Base-by-base conservation (phyloP, 2,329 filamentous ascomycete species). In the Nothophaeocryptopus gaeumannii region DNA sequence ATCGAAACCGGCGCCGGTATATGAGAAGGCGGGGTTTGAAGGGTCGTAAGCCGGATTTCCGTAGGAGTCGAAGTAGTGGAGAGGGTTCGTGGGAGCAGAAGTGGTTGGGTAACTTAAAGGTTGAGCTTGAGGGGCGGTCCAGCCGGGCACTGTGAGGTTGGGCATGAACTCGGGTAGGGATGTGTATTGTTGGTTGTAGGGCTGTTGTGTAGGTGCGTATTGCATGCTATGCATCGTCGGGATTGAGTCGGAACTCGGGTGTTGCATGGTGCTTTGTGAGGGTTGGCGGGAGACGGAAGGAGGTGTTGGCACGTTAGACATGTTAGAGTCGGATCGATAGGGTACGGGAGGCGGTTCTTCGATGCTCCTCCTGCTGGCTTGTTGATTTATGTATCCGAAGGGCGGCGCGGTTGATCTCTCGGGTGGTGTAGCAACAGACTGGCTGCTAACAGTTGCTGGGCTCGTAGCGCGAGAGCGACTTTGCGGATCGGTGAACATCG, bases 401-500 rank as follows among this genome's bases (percentile, higher is more conserved):
- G 61, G 60, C 3, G 61, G 45, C 5, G 54, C 40, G 7, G 31
- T 33, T 20, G 49, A 52, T 14, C 55, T 55, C 34, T 63, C 64
- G 5, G 67, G 62, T 26, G 67, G 67, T 11, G 67, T 69, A 8
- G 65, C 58, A 20, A 69, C 57, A 8, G 64, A 67, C 39, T 52
- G 56, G 34, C 58, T 64, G 54, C 64, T 63, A 38, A 60, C 58
- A 30, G 64, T 68, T 12, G 62, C 67, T 15, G 74, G 74, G 54
- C 74, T 77, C 16, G 74, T 73, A 5, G 71, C 73, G 40, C 68
- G 64, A 26, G 74, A 76, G 20, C 72, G 63, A 47, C 68, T 68
- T n/a, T 65, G 62, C 16, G 70, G 68, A n/a, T 73, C 70, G 7
- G 68, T 66, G 29, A 67, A 69, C 15, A 67, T 66, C 2, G 66